Conservation (phyloP, 2,329 filamentous ascomycete genomes). For the Clonostachys solani region DNA sequence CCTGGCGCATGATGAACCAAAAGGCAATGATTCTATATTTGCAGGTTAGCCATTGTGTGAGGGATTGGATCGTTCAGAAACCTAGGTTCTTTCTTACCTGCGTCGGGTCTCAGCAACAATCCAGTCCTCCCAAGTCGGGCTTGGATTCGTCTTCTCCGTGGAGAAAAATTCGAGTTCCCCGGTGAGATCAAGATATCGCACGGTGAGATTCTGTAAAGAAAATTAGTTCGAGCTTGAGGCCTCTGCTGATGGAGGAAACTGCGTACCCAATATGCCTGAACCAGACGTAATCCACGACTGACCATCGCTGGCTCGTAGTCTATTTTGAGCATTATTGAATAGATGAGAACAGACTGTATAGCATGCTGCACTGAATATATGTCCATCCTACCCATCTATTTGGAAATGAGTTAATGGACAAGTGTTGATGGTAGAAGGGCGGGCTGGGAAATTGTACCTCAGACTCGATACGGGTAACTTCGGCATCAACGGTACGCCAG, state of each 20-base stretch:
- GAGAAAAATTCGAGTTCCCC: slow-evolving; percentile 8
- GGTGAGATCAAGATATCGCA: slow-evolving; percentile 4
- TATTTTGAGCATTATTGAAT: slow-evolving; percentile 1
- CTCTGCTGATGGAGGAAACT: slow-evolving; percentile 14
- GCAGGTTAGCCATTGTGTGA: not conserved
- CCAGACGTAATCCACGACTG: too few species aligned
- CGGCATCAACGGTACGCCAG: slow-evolving; percentile 16
- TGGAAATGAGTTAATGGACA: not conserved
- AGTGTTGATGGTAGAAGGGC: not conserved
- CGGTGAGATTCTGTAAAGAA: too few species aligned
- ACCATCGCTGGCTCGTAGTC: too few species aligned
- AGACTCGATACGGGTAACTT: slow-evolving; percentile 11
- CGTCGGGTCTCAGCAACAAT: slow-evolving; percentile 21
- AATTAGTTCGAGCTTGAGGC: too few species aligned
- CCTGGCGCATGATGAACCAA: slow-evolving; percentile 14
- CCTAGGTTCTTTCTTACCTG: slow-evolving; percentile 7
- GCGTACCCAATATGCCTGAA: not conserved
- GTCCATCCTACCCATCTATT: slow-evolving; percentile 2
- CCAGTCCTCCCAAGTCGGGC: slow-evolving; percentile 19
- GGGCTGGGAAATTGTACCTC: slow-evolving; percentile 5
- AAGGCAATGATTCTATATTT: slow-evolving; percentile 10
- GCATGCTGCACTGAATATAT: slow-evolving; percentile 9
- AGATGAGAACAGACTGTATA: slow-evolving; percentile 16
- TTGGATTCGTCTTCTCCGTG: slow-evolving; percentile 8
- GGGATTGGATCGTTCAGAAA: not conserved